Percentiles rank a stretch among this genome's conserved stretches.
Conservation (phyloP, 495 filamentous ascomycete genomes). For the Pseudevernia furfuracea region DNA sequence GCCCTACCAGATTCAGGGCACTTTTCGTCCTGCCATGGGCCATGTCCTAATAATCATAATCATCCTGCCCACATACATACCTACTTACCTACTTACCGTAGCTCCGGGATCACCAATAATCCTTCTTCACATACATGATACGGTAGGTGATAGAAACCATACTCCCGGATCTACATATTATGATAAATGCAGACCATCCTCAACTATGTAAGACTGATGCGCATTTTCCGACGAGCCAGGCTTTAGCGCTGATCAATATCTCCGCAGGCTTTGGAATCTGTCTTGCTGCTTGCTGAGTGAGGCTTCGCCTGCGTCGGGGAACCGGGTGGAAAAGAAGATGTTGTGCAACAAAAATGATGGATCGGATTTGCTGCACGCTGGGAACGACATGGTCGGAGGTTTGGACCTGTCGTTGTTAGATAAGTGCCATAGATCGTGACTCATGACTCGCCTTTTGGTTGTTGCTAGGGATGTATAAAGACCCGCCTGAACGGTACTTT, state of each 20-base stretch:
- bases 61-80: too few species aligned
- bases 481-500: not conserved
- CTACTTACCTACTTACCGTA: too few species aligned
- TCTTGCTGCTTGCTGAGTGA: not conserved
- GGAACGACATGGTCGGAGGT: too few species aligned
- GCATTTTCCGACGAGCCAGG: not conserved
- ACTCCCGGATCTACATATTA: not conserved
- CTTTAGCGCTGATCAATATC: not conserved
- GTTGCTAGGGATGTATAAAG: not conserved
- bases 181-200: not conserved
- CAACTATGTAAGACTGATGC: not conserved
- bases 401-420: not conserved
- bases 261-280: not conserved
- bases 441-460: not conserved
- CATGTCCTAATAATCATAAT: slow-evolving; percentile 4
- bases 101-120: too few species aligned
- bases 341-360: not conserved
- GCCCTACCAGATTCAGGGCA: slow-evolving; percentile 9
- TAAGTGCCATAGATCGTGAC: not conserved
- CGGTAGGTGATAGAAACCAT: too few species aligned
- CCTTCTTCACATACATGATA: not conserved
- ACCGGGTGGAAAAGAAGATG: not conserved
- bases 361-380: not conserved
- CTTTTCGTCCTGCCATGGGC: slow-evolving; percentile 18
- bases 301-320: not conserved